Conservation (phyloP, 2,329 filamentous ascomycete genomes). For the Elsinoe fawcettii region DNA sequence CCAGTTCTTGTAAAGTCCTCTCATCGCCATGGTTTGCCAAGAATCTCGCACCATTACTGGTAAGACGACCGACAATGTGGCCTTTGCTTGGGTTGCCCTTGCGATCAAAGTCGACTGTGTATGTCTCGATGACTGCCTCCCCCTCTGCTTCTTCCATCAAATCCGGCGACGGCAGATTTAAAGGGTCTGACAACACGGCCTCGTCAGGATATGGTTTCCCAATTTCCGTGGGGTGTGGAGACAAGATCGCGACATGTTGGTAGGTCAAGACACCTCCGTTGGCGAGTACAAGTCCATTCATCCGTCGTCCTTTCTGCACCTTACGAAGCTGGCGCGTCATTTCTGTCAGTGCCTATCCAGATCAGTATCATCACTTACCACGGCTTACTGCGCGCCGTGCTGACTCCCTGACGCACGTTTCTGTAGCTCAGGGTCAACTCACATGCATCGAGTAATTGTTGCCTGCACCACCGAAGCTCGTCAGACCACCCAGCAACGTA, state of each 20-base stretch:
- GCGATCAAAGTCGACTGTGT: constrained; percentile 51
- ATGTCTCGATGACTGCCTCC: constrained; percentile 51
- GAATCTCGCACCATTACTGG: constrained; percentile 42
- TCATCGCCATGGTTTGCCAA: constrained; percentile 51
- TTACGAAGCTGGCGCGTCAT: constrained; percentile 48
- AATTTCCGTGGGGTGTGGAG: constrained; percentile 36
- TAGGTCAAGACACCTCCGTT: constrained; percentile 61
- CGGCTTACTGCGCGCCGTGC: not conserved
- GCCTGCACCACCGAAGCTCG: constrained; percentile 61
- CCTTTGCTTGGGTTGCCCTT: constrained; percentile 43
- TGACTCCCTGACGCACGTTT: too few relatives aligned
- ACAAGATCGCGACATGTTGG: constrained; percentile 55
- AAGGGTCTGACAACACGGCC: constrained; percentile 40
- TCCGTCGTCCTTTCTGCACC: constrained; percentile 19
- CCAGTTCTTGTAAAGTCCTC: constrained; percentile 39
- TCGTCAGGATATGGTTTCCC: constrained; percentile 40
- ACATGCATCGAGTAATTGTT: constrained; percentile 67
- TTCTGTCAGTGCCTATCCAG: constrained; percentile 43
- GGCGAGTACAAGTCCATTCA: constrained; percentile 53
- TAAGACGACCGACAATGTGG: constrained; percentile 47
- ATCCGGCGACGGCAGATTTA: constrained; percentile 34
- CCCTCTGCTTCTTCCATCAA: constrained; percentile 40
- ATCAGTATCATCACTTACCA: constrained; percentile 22
- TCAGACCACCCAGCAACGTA: constrained; percentile 57
- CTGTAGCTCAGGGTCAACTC: constrained; percentile 21